Conservation (phyloP, 1,139 yeast species). For the Sugiyamaella japonica region DNA sequence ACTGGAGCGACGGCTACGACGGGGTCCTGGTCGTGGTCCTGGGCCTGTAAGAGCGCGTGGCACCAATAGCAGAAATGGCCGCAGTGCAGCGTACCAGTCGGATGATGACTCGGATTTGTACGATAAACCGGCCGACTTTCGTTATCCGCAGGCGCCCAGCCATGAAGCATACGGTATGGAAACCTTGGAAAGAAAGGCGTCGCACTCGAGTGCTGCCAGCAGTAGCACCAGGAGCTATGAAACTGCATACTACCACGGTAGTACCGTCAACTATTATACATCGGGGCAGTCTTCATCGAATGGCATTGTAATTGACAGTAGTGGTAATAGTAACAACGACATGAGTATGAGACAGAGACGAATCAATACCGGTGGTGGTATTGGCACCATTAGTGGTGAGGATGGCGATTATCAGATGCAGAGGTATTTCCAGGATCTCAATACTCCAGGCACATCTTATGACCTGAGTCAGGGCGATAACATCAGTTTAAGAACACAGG, state of each 20-base stretch:
- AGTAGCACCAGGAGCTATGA: constrained; percentile 8
- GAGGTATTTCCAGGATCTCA: constrained; percentile 19
- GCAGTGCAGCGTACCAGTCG: constrained; percentile 5
- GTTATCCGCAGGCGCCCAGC: background rate
- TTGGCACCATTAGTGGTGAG: background rate
- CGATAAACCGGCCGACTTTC: constrained; percentile 17
- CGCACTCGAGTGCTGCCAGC: background rate
- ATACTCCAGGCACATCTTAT: constrained; percentile 14
- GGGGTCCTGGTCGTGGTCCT: no score
- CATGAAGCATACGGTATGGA: constrained; percentile 14
- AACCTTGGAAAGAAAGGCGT: constrained; percentile 4
- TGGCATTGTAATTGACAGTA: constrained; percentile 4
- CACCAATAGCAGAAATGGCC: background rate
- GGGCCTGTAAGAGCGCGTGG: constrained; percentile 14
- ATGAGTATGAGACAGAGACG: constrained; percentile 9
- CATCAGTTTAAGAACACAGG: constrained; percentile 19
- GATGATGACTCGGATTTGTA: constrained; percentile 22
- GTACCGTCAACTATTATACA: constrained; percentile 23
- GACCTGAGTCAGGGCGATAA: constrained; percentile 6
- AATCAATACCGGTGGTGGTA: constrained; percentile 4
- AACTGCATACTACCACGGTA: constrained; percentile 13
- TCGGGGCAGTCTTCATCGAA: constrained; percentile 27
- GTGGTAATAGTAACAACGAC: background rate
- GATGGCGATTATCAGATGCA: constrained; percentile 16
- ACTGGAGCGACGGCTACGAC: constrained; percentile 26